These are phyloP conservation scores for Lactarius tabidus DNA, from an alignment of 768 basidiomycete genomes.

Conservation along the genomic window DNA sequence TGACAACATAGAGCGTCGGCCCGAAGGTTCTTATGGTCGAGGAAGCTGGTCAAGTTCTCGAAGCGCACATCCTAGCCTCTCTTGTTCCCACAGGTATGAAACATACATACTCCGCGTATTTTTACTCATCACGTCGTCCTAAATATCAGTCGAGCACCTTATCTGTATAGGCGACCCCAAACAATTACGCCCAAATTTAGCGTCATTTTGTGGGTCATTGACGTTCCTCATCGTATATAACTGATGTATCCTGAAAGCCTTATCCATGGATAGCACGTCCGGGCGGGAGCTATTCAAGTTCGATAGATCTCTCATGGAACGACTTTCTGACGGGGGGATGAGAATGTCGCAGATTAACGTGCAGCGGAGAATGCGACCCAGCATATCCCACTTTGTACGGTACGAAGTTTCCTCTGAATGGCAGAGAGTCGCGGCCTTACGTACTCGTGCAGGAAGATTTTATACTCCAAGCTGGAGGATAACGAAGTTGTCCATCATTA, in stretches of 20 bases:
- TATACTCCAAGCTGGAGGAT: constrained; percentile 60
- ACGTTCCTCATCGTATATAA: not conserved
- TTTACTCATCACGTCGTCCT: not conserved
- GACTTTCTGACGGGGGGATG: constrained; percentile 52
- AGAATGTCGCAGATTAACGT: constrained; percentile 68
- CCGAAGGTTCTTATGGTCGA: constrained; percentile 69
- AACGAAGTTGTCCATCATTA: constrained; percentile 49
- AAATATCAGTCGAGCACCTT: constrained; percentile 51
- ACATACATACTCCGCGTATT: not conserved
- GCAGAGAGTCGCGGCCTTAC: not conserved
- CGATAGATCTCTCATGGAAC: constrained; percentile 69
- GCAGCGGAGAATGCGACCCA: constrained; percentile 72
- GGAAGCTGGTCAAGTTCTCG: constrained; percentile 79
- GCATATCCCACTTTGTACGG: constrained; percentile 61
- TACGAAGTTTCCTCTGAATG: constrained; percentile 25
- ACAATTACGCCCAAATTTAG: constrained; percentile 66
- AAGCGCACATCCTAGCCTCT: constrained; percentile 66
- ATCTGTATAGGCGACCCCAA: constrained; percentile 77
- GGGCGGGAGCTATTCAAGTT: constrained; percentile 57
- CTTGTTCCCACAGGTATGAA: constrained; percentile 44
- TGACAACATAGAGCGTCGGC: constrained; percentile 42
- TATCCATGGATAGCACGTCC: constrained; percentile 63
- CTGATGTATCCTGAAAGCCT: constrained; percentile 37
- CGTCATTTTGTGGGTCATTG: constrained; percentile 52
- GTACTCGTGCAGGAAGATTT: constrained; percentile 40